Base-by-base conservation (phyloP, 306 rosid genomes). In the Vigna radiata region DNA sequence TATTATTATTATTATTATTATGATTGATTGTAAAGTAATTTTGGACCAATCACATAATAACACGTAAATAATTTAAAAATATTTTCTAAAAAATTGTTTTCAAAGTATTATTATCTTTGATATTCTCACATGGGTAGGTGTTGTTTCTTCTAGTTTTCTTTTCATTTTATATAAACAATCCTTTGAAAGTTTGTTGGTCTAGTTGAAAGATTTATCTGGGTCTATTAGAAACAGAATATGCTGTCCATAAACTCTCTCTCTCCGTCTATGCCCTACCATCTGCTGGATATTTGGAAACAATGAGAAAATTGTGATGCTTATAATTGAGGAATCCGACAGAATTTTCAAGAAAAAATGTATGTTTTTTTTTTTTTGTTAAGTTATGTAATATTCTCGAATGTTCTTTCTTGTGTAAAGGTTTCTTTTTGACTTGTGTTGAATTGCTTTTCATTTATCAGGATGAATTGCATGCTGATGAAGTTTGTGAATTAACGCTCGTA, bases 171-270 rank as follows among this genome's bases (percentile, higher is more conserved):
- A 29, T 31, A 15, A 7, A 33, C 4, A 66, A 10, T 11, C 16
- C 7, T 66, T 44, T 44, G 1, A 89, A 79, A 50, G 58, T 50
- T 33, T 7, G 43, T 37, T 37, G 43, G 2, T 37, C 9, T 33
- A 33, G 37, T 33, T 5, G 37, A 33, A 33, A 33, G 37, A 37
- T 87, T 79, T 64, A 46, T 85, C 82, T 62, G 56, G 89, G 46
- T 77, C 60, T 69, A 70, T 85, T 84, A 44, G 86, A 58, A 83
- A 73, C 75, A 74, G 62, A 27, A 76, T 60, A 75, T 76, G 47
- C 72, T 70, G 4, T 69, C 61, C 77, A 52, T 76, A 67, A 2
- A 25, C 2, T 25, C 59, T 82, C 54, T 53, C 36, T 74, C 77
- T 66, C 59, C 50, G 39, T 18, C 1, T 7, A 14, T 64, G 53